phyloP scores from a whole-genome alignment of 768 basidiomycete genomes.

The Steccherinum ochraceum region DNA sequence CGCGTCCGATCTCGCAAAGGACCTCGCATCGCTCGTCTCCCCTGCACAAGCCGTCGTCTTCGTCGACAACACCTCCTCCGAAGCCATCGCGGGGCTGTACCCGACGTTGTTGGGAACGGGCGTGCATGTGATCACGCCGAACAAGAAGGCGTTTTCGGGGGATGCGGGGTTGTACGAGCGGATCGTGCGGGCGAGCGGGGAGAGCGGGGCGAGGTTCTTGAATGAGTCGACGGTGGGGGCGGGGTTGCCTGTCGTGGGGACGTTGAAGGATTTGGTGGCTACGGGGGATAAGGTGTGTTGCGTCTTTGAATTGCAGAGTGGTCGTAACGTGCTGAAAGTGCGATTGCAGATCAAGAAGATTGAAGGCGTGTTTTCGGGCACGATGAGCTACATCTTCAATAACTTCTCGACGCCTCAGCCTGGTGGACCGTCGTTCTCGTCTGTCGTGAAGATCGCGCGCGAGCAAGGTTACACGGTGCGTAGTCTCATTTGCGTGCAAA shows the following conservation, averaged over 20 bases:
- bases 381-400: constrained; percentile 99
- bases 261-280: constrained; percentile 84
- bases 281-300: constrained; percentile 82
- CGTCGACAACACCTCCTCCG: constrained; percentile 91
- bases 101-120: constrained; percentile 74
- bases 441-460: constrained; percentile 81
- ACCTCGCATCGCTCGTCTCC: constrained; percentile 39
- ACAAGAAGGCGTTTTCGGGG: constrained; percentile 94
- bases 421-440: constrained; percentile 75
- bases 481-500: neutral
- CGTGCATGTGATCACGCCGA: constrained; percentile 88
- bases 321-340: neutral
- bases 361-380: constrained; percentile 97
- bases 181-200: constrained; percentile 55
- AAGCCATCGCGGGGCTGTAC: constrained; percentile 74
- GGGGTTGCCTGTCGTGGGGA: constrained; percentile 86
- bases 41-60: constrained; percentile 53
- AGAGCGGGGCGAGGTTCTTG: constrained; percentile 60
- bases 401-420: constrained; percentile 73
- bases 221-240: constrained; percentile 96
- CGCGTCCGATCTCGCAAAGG: constrained; percentile 31
- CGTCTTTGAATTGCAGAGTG: neutral
- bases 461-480: constrained; percentile 92
- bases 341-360: constrained; percentile 69
- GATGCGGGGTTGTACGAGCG: constrained; percentile 57